A percentile compares a stretch with the other conserved stretches of the same genome.
Evolutionary conservation across 768 basidiomycete species (phyloP).

Genomic region (Amanita fuliginea): DNA sequence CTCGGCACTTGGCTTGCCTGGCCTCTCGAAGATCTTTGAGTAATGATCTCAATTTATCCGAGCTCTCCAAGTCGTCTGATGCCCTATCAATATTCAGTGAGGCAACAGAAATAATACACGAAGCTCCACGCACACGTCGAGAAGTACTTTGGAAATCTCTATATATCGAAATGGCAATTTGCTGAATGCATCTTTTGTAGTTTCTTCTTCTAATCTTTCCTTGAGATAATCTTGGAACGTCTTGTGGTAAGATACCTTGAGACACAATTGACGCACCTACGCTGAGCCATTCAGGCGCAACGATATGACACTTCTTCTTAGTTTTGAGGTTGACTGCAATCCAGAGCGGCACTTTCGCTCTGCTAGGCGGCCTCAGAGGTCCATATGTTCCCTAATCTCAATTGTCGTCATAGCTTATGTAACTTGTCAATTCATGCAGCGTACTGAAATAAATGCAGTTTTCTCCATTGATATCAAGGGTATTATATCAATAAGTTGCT

Average conservation of each 20-base stretch:
- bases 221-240: constrained; percentile 65
- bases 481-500: constrained; percentile 76
- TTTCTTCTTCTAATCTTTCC: constrained; percentile 64
- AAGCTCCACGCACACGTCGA: constrained; percentile 68
- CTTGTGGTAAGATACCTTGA: not conserved
- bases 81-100: constrained; percentile 41
- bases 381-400: constrained; percentile 75
- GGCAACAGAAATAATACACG: not conserved
- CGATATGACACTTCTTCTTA: constrained; percentile 91
- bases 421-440: constrained; percentile 6
- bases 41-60: constrained; percentile 75
- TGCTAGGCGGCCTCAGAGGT: constrained; percentile 80
- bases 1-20: constrained; percentile 85
- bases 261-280: constrained; percentile 39
- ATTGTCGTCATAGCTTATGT: constrained; percentile 9
- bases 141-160: constrained; percentile 82
- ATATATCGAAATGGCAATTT: constrained; percentile 79
- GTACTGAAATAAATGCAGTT: constrained; percentile 85
- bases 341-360: constrained; percentile 88
- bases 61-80: constrained; percentile 77
- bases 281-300: constrained; percentile 83
- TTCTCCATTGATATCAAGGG: constrained; percentile 86
- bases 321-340: constrained; percentile 88
- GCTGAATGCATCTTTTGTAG: constrained; percentile 61
- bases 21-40: constrained; percentile 95